phyloP scores from a whole-genome alignment of 1,284 basidiomycete species.

The Melampsora larici-populina region DNA sequence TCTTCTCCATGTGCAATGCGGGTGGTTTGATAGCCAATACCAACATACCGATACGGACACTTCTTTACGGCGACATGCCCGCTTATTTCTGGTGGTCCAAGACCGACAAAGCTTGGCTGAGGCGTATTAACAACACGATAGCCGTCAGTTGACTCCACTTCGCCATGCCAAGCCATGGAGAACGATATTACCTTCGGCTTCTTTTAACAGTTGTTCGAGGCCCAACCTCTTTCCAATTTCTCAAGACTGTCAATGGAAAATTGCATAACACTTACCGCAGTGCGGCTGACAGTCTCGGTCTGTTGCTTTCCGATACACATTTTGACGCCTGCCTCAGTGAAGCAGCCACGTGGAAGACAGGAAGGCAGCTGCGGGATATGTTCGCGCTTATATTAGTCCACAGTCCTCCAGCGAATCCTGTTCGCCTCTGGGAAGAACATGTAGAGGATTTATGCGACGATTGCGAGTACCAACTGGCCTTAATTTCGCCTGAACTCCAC shows the following conservation, averaged over 20 bases:
- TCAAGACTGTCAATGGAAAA: background rate
- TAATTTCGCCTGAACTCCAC: background rate
- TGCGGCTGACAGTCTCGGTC: background rate
- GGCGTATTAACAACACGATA: background rate
- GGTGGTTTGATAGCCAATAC: background rate
- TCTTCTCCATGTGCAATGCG: background rate
- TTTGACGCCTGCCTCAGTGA: background rate
- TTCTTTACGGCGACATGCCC: background rate
- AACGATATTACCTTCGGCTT: constrained; percentile 4
- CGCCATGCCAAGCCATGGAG: background rate
- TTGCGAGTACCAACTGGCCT: background rate
- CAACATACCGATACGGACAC: too few species aligned
- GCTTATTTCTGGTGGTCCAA: background rate
- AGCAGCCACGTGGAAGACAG: background rate
- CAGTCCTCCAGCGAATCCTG: constrained; percentile 1
- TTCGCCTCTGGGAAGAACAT: background rate
- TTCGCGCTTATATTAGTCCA: too few species aligned
- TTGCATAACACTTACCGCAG: background rate
- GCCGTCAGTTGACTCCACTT: background rate
- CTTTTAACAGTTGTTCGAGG: background rate
- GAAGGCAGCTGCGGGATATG: too few species aligned
- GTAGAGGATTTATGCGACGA: background rate
- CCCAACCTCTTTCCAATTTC: background rate
- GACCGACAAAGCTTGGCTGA: constrained; percentile 44
- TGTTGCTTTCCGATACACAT: constrained; percentile 13